Evolutionary conservation across 202 grass and related monocot genomes (phyloP), one percentile per base, ranked within the genome.

Genomic region (Dendrocalamus latiflorus): DNA sequence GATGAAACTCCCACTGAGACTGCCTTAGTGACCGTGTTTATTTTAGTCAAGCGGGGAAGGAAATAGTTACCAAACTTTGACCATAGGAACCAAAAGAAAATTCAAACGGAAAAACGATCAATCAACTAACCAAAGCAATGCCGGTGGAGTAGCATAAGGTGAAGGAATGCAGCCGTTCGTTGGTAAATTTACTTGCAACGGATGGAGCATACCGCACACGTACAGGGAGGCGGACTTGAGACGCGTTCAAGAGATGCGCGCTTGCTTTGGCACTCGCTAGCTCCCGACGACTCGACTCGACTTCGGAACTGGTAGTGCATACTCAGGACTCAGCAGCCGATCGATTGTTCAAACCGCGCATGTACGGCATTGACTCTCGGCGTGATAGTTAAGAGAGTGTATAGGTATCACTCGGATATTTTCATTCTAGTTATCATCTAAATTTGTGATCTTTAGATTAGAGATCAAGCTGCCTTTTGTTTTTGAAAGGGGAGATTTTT

Each of bases 41-140:
- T 48, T 81, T 41, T 48, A 76, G 6, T 34, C 64, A 60, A 48
- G 44, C 37, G 10, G 47, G 49, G 22, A n/a, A 58, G 65, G 70
- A 58, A 77, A 58, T 65, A 38, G 69, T 41, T 71, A 49, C 57
- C 65, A 37, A 60, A 37, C 63, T 76, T 89, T 85, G 82, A 77
- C 82, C 47, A 22, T 3, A 56, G 20, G 56, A 75, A 55, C 33
- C 34, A 25, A 41, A 42, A n/a, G 14, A 51, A 41, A 26, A 28
- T 9, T 5, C 2, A n/a, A 10, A 45, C 13, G 14, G 15, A 9
- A 24, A 43, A 24, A 58, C 7, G 10, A 39, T 9, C 9, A 41
- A 15, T 42, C 76, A 8, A 79, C 28, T 64, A 17, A 20, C 15
- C 8, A 36, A 36, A 36, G 47, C 26, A 45, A 50, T 37, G 20